phyloP scores from a whole-genome alignment of 495 filamentous ascomycete genomes.

The Aspergillus haitiensis region DNA sequence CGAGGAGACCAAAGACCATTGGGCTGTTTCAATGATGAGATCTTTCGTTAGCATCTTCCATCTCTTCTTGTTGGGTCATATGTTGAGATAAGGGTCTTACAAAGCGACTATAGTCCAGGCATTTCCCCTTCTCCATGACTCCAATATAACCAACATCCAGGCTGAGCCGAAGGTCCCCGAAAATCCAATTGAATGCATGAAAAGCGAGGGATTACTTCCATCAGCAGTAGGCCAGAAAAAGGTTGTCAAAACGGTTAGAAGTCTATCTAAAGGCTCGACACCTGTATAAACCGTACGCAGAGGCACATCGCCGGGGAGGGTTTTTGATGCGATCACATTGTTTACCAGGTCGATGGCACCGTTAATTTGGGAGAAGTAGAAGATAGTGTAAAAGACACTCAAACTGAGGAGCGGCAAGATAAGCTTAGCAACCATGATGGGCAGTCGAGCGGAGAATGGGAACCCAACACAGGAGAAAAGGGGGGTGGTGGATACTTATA shows the following conservation, averaged over 20 bases:
- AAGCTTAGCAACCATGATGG: slow-evolving; percentile 30
- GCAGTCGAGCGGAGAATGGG: not conserved
- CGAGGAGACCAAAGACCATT: slow-evolving; percentile 49
- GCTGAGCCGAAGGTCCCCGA: slow-evolving; percentile 55
- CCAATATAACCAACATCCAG: slow-evolving; percentile 57
- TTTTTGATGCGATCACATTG: slow-evolving; percentile 31
- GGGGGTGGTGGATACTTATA: not conserved
- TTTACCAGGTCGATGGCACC: slow-evolving; percentile 35
- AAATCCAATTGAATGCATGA: slow-evolving; percentile 51
- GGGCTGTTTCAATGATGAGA: slow-evolving; percentile 32
- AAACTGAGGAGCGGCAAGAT: slow-evolving; percentile 45
- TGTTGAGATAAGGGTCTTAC: slow-evolving; percentile 34
- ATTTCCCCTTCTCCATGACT: slow-evolving; percentile 58
- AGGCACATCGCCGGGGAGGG: slow-evolving; percentile 43
- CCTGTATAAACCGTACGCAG: slow-evolving; percentile 53
- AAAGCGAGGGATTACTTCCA: slow-evolving; percentile 44
- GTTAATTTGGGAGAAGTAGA: slow-evolving; percentile 44
- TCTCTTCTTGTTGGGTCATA: not conserved
- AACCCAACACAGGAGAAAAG: not conserved
- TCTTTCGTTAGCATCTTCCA: not conserved
- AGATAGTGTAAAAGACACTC: slow-evolving; percentile 44
- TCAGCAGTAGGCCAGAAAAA: slow-evolving; percentile 61
- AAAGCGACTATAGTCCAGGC: slow-evolving; percentile 51
- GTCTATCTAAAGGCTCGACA: slow-evolving; percentile 45
- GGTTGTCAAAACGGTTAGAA: slow-evolving; percentile 46